These are phyloP conservation scores for Hygrophoropsis aurantiaca DNA, from an alignment of 768 basidiomycete species.

Conservation along the genomic window DNA sequence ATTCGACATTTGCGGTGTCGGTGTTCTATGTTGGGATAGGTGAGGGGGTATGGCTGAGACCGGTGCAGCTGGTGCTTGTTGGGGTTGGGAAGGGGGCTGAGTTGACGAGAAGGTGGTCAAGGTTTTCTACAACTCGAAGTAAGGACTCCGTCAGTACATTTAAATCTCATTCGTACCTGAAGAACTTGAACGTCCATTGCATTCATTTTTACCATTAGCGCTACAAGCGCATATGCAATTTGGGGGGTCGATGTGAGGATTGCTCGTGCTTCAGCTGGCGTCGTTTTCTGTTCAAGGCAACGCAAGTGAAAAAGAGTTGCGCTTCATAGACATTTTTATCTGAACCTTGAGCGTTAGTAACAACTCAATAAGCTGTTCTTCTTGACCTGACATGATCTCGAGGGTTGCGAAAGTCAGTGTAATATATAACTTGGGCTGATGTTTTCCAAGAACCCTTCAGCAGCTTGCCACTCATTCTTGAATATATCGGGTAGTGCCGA, in stretches of 20 bases:
- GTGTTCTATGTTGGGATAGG: conserved; percentile 31
- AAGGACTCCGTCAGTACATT: background rate
- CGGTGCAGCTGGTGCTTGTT: conserved; percentile 15
- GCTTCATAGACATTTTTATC: background rate
- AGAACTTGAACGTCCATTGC: conserved; percentile 74
- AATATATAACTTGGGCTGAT: no score
- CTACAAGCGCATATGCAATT: conserved; percentile 75
- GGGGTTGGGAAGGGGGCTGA: conserved; percentile 19
- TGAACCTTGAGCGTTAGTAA: conserved; percentile 68
- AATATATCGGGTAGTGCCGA: no score
- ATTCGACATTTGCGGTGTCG: conserved; percentile 32
- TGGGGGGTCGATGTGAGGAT: conserved; percentile 74
- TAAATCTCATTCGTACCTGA: conserved; percentile 48
- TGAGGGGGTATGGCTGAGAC: conserved; percentile 51
- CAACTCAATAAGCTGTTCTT: conserved; percentile 74
- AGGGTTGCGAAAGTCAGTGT: no score
- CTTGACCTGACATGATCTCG: conserved; percentile 61
- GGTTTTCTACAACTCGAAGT: conserved; percentile 49
- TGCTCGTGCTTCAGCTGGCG: conserved; percentile 62
- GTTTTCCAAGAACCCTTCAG: no score
- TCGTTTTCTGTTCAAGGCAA: conserved; percentile 57
- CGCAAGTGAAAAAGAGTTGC: background rate
- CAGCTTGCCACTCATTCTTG: no score
- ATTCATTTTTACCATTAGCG: conserved; percentile 76
- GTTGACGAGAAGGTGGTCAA: conserved; percentile 49